Evolutionary conservation across 2,329 filamentous ascomycete genomes (phyloP).

Genomic region (Phialemonium atrogriseum): DNA sequence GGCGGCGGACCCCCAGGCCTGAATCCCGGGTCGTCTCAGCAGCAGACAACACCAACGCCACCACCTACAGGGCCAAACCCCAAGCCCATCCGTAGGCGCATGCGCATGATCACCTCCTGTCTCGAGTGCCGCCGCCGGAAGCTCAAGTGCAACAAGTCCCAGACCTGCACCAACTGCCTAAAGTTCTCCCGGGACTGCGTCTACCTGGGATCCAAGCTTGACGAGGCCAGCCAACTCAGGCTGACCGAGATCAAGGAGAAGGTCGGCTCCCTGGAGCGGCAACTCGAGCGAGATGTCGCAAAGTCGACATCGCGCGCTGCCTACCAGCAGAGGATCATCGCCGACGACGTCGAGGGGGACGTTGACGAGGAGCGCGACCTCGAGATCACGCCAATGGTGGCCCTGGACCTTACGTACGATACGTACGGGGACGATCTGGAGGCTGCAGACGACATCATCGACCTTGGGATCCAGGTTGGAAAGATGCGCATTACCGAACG

Average conservation of each 20-base stretch:
- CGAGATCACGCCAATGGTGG: conserved; percentile 53
- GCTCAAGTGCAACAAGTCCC: conserved; percentile 66
- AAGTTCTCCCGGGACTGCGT: conserved; percentile 47
- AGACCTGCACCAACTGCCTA: conserved; percentile 62
- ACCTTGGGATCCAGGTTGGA: conserved; percentile 63
- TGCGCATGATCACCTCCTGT: conserved; percentile 61
- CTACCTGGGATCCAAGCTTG: conserved; percentile 60
- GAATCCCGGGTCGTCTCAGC: too few relatives aligned
- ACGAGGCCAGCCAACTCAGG: conserved; percentile 60
- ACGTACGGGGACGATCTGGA: conserved; percentile 60
- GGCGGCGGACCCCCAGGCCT: conserved; percentile 8
- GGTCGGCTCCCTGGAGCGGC: conserved; percentile 62
- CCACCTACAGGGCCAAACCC: conserved; percentile 5
- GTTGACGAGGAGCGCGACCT: conserved; percentile 51
- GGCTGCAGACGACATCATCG: conserved; percentile 52
- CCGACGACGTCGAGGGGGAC: conserved; percentile 46
- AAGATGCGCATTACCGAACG: conserved; percentile 67
- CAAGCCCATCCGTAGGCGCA: conserved; percentile 46
- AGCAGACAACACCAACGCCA: conserved; percentile 1
- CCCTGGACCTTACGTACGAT: conserved; percentile 61
- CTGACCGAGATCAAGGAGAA: conserved; percentile 73
- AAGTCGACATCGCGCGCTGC: conserved; percentile 26
- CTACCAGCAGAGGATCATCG: conserved; percentile 29
- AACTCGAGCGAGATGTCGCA: conserved; percentile 60
- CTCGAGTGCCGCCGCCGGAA: conserved; percentile 67